Percentiles rank a stretch among this genome's conserved stretches.
These are phyloP conservation scores for Hypoxylon intermedium DNA, from an alignment of 495 filamentous ascomycete species.

Conservation along the genomic window DNA sequence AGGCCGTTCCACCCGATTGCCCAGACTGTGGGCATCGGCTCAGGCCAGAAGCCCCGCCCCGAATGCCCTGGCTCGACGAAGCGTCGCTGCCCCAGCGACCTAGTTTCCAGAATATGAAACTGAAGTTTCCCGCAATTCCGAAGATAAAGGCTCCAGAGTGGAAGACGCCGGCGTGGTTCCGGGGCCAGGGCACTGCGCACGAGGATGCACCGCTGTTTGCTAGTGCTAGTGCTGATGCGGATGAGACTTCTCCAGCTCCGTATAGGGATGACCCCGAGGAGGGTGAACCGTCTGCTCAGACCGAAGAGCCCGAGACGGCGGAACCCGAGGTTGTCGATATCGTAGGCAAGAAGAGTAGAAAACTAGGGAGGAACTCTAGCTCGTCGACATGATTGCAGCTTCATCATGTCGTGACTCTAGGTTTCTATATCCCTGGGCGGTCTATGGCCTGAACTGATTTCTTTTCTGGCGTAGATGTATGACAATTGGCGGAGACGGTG, in stretches of 20 bases:
- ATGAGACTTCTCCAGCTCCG: constrained; percentile 22
- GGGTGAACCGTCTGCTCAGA: constrained; percentile 18
- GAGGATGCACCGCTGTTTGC: constrained; percentile 36
- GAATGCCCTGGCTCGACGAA: constrained; percentile 48
- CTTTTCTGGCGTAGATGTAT: not conserved
- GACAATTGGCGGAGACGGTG: not conserved
- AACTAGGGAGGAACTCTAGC: constrained; percentile 9
- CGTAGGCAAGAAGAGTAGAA: constrained; percentile 31
- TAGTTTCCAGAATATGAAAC: constrained; percentile 14
- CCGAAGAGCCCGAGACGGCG: constrained; percentile 13
- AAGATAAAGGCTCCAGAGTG: constrained; percentile 35
- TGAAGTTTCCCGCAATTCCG: constrained; percentile 32
- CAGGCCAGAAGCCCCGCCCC: constrained; percentile 42
- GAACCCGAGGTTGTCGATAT: constrained; percentile 33
- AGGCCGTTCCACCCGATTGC: no score
- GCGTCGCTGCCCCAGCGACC: constrained; percentile 35
- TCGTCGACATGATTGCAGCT: constrained; percentile 32
- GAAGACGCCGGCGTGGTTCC: constrained; percentile 44
- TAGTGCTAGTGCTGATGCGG: constrained; percentile 34
- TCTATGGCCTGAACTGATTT: no score
- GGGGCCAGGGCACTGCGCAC: constrained; percentile 2
- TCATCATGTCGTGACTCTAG: no score
- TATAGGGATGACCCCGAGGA: constrained; percentile 36
- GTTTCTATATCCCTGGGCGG: not conserved
- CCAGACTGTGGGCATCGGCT: constrained; percentile 49